A percentile compares a stretch with the other conserved stretches of the same genome.
Evolutionary conservation across 2,329 filamentous ascomycete genomes (phyloP).

Genomic region (Davidsoniella eucalypti): DNA sequence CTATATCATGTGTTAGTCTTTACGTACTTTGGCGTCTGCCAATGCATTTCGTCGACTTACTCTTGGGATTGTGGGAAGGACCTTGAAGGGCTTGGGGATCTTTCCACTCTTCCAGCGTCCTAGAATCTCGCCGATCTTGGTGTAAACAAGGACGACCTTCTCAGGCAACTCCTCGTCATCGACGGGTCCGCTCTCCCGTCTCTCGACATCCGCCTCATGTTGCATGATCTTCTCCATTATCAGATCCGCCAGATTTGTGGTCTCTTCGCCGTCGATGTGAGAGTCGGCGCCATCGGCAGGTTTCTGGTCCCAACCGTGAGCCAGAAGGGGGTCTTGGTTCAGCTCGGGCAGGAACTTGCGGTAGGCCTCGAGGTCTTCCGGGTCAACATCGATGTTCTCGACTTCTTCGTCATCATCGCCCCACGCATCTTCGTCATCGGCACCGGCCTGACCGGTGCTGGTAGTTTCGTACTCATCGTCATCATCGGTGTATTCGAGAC

Average conservation of each 20-base stretch:
- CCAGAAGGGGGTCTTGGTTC: constrained; percentile 56
- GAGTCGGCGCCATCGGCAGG: constrained; percentile 25
- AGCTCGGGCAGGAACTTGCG: constrained; percentile 70
- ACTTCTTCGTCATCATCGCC: constrained; percentile 61
- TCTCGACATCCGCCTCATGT: constrained; percentile 55
- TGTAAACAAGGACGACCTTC: constrained; percentile 88
- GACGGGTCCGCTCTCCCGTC: constrained; percentile 30
- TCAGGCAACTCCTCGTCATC: constrained; percentile 75
- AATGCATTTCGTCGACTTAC: constrained; percentile 3
- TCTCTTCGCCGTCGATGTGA: constrained; percentile 27
- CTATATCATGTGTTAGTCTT: constrained; percentile 20
- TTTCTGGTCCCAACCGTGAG: constrained; percentile 41
- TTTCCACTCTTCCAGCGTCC: constrained; percentile 21
- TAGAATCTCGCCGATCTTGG: constrained; percentile 35
- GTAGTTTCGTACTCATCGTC: constrained; percentile 23
- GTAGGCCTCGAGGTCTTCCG: constrained; percentile 76
- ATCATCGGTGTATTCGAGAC: constrained; percentile 32
- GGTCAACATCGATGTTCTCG: constrained; percentile 67
- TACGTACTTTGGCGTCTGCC: not conserved
- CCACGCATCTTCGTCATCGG: constrained; percentile 47
- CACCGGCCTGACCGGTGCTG: not conserved
- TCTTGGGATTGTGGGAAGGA: constrained; percentile 68
- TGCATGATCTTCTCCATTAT: constrained; percentile 90
- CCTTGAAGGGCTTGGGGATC: constrained; percentile 93
- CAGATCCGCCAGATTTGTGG: constrained; percentile 75